Percentiles rank a stretch among this genome's conserved stretches.
Evolutionary conservation across 352 stramenopile genomes (phyloP).

Genomic region (Blastocystis sp.): DNA sequence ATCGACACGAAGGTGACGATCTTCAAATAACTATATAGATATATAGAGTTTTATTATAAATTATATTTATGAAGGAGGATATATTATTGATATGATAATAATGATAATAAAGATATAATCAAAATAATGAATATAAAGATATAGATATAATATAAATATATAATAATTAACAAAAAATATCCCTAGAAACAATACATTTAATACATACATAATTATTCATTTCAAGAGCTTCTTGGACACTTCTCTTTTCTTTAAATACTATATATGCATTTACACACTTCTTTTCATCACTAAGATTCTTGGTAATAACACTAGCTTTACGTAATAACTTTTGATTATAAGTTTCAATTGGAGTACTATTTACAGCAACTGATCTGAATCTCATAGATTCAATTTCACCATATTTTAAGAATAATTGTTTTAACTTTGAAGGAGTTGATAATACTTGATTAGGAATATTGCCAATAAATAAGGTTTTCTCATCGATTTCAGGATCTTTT

Average conservation of each 20-base stretch:
- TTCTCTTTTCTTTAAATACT: constrained; percentile 13
- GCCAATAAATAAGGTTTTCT: too few relatives aligned
- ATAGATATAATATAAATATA: too few relatives aligned
- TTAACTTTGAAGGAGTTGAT: not conserved
- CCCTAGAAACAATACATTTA: not conserved
- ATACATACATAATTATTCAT: constrained; percentile 9
- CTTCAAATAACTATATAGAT: constrained; percentile 18
- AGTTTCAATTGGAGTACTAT: constrained; percentile 3
- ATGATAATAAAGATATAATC: too few relatives aligned
- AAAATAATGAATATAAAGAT: too few relatives aligned
- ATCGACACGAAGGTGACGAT: constrained; percentile 27
- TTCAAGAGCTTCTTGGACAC: constrained; percentile 7
- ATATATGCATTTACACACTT: constrained; percentile 37
- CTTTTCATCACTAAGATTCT: constrained; percentile 25
- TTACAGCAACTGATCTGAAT: constrained; percentile 10
- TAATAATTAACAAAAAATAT: too few relatives aligned
- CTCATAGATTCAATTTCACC: not conserved
- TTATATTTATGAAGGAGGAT: too few relatives aligned
- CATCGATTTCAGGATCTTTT: too few relatives aligned
- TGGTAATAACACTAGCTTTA: constrained; percentile 26
- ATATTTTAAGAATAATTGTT: constrained; percentile 26
- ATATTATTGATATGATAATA: too few relatives aligned
- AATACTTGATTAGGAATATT: too few relatives aligned
- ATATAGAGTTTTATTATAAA: too few relatives aligned
- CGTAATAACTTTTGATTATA: constrained; percentile 31